These are phyloP conservation scores for Mucuna pruriens DNA, from an alignment of 306 rosid genomes.

Conservation along the genomic window DNA sequence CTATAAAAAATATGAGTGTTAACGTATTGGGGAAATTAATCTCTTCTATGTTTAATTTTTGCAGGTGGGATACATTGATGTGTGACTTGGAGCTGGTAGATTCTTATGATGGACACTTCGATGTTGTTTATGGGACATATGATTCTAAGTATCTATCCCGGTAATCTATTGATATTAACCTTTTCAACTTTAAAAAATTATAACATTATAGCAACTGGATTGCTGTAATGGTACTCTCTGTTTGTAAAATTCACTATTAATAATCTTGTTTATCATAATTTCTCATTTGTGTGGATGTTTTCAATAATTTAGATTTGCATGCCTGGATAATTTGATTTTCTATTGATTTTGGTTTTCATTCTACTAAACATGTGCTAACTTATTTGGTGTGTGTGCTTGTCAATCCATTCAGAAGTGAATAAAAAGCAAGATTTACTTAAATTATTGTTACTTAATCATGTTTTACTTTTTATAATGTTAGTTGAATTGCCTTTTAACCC, in stretches of 20 bases:
- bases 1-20: neutral
- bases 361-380: slow-evolving; percentile 12
- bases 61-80: slow-evolving; percentile 97
- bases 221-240: neutral
- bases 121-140: slow-evolving; percentile 86
- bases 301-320: neutral
- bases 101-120: slow-evolving; percentile 85
- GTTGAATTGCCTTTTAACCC: slow-evolving; percentile 36
- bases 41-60: slow-evolving; percentile 35
- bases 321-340: slow-evolving; percentile 31
- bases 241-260: neutral
- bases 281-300: slow-evolving; percentile 8
- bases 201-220: neutral
- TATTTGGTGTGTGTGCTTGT: neutral
- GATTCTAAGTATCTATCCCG: slow-evolving; percentile 86
- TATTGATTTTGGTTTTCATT: slow-evolving; percentile 29
- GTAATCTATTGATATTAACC: slow-evolving; percentile 52
- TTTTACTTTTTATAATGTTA: slow-evolving; percentile 19
- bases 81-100: slow-evolving; percentile 86
- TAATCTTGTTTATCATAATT: slow-evolving; percentile 4
- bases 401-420: neutral
- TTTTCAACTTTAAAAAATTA: slow-evolving; percentile 18
- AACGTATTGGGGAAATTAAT: slow-evolving; percentile 16
- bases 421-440: neutral
- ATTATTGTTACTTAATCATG: slow-evolving; percentile 6